phyloP scores from a whole-genome alignment of 306 rosid genomes.

The Ormosia semicastrata region DNA sequence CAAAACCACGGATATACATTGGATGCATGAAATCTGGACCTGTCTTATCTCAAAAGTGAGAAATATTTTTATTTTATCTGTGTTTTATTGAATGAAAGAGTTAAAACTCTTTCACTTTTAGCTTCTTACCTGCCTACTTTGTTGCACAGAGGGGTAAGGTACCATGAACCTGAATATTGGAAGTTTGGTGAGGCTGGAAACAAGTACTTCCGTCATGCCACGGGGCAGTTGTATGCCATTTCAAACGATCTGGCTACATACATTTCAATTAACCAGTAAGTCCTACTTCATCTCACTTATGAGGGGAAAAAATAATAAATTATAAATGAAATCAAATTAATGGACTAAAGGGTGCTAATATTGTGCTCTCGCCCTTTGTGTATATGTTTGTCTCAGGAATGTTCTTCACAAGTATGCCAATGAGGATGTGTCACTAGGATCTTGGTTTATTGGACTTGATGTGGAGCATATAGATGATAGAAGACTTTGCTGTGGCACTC shows the following conservation, averaged over 20 bases:
- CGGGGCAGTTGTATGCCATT: conserved; percentile 94
- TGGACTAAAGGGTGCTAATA: not conserved
- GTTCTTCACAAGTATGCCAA: conserved; percentile 96
- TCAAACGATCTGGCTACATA: conserved; percentile 92
- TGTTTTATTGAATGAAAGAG: not conserved
- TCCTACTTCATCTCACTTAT: conserved; percentile 1
- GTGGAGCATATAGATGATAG: conserved; percentile 91
- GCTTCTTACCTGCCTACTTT: conserved; percentile 38
- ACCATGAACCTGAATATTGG: conserved; percentile 98
- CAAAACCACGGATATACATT: conserved; percentile 71
- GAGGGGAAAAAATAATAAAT: not conserved
- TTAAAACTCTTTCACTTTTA: not conserved
- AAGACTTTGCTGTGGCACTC: conserved; percentile 93
- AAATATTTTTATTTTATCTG: not conserved
- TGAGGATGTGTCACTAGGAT: conserved; percentile 93
- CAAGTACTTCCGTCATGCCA: conserved; percentile 98
- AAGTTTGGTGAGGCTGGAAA: conserved; percentile 95
- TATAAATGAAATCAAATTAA: not conserved
- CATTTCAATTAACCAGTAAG: conserved; percentile 87
- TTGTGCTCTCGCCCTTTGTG: conserved; percentile 2
- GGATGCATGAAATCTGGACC: conserved; percentile 99
- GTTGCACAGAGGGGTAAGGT: conserved; percentile 87
- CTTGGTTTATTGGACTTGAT: conserved; percentile 98
- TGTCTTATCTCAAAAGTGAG: conserved; percentile 85
- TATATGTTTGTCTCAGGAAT: conserved; percentile 55